These are phyloP conservation scores for Daldinia eschscholtzii DNA, from an alignment of 2,329 filamentous ascomycete species.

Conservation along the genomic window DNA sequence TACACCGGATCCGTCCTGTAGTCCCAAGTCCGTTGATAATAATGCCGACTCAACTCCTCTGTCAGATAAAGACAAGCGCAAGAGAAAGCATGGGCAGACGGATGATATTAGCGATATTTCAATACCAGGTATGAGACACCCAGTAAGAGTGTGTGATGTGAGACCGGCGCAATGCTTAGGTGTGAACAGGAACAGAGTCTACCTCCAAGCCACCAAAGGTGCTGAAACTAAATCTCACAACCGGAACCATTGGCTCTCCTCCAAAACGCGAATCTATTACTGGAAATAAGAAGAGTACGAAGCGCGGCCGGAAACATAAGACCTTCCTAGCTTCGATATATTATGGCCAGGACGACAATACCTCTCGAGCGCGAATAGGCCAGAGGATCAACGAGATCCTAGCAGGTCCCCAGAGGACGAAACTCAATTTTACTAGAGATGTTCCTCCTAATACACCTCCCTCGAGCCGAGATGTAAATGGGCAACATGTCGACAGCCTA, in stretches of 20 bases:
- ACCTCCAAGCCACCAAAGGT: conserved; percentile 61
- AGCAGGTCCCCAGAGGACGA: conserved; percentile 45
- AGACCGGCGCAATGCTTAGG: conserved; percentile 17
- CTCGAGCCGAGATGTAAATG: conserved; percentile 22
- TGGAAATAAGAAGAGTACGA: conserved; percentile 41
- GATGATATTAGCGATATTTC: conserved; percentile 46
- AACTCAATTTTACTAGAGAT: conserved; percentile 45
- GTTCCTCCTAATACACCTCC: conserved; percentile 32
- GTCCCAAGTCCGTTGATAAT: conserved; percentile 46
- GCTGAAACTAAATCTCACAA: conserved; percentile 69
- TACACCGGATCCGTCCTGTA: conserved; percentile 52
- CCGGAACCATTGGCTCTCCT: conserved; percentile 72
- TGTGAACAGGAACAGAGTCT: conserved; percentile 25
- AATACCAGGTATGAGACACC: conserved; percentile 16
- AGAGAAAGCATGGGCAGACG: conserved; percentile 61
- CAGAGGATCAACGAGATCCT: conserved; percentile 74
- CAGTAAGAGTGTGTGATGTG: background rate
- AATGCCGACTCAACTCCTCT: conserved; percentile 44
- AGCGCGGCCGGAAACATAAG: conserved; percentile 55
- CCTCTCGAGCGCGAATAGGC: conserved; percentile 64
- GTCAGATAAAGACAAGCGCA: conserved; percentile 49
- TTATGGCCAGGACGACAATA: conserved; percentile 66
- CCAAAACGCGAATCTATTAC: conserved; percentile 63
- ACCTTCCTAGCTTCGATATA: conserved; percentile 65
- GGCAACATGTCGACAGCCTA: background rate